Percentiles rank a stretch among this genome's conserved stretches.
Conservation (phyloP, 2,329 filamentous ascomycete species). For the Sclerotinia minor region DNA sequence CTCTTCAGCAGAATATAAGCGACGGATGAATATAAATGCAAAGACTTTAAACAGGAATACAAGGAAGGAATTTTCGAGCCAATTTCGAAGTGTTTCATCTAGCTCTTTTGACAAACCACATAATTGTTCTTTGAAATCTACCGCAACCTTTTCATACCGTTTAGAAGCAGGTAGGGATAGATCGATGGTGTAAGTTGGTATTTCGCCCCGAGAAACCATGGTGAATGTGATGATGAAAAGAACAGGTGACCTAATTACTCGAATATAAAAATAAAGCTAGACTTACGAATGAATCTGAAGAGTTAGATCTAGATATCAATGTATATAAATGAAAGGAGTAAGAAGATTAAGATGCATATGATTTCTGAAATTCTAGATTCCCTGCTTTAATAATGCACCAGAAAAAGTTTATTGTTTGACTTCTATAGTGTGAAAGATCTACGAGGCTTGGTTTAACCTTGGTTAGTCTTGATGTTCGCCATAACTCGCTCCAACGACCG, state of each 20-base stretch:
- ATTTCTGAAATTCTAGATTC: not conserved
- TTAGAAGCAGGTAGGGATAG: slow-evolving; percentile 53
- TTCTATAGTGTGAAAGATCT: not conserved
- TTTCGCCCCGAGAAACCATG: slow-evolving; percentile 3
- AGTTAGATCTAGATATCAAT: not conserved
- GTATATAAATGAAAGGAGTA: not conserved
- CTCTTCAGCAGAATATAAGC: slow-evolving; percentile 56
- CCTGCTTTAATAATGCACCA: too few relatives aligned
- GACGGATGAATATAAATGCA: slow-evolving; percentile 50
- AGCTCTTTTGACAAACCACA: slow-evolving; percentile 50
- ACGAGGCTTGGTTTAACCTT: too few relatives aligned
- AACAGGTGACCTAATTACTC: too few relatives aligned
- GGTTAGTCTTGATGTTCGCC: too few relatives aligned
- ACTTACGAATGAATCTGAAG: not conserved
- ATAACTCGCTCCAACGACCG: too few relatives aligned
- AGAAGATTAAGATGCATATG: not conserved
- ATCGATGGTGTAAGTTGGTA: slow-evolving; percentile 52
- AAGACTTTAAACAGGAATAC: slow-evolving; percentile 41
- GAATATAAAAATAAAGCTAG: not conserved
- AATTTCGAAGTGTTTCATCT: slow-evolving; percentile 48
- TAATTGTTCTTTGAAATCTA: slow-evolving; percentile 48
- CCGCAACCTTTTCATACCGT: slow-evolving; percentile 53
- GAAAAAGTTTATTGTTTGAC: not conserved
- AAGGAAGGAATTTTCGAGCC: slow-evolving; percentile 34
- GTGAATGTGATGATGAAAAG: not conserved